Conservation (phyloP, 2,329 filamentous ascomycete genomes). For the Curvularia sp. region DNA sequence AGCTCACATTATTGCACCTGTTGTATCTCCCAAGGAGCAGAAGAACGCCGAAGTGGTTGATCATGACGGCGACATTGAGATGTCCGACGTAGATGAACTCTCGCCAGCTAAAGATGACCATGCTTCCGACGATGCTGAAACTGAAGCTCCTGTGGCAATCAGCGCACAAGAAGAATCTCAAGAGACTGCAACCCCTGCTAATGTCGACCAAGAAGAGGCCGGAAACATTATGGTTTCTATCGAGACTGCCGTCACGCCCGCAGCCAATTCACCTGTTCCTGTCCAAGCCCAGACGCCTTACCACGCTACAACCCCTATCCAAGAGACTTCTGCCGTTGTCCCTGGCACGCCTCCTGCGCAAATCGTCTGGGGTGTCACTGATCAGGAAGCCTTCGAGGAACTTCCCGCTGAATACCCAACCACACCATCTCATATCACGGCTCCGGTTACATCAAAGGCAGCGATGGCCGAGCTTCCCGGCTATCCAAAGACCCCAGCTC, state of each 20-base stretch:
- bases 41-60: neutral
- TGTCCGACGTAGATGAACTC: slow-evolving; percentile 9
- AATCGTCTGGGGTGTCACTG: slow-evolving; percentile 20
- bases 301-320: slow-evolving; percentile 6
- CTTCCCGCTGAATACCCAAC: slow-evolving; percentile 19
- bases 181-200: neutral
- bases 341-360: slow-evolving; percentile 17
- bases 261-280: slow-evolving; percentile 1
- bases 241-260: slow-evolving; percentile 9
- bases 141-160: neutral
- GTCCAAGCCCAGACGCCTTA: slow-evolving; percentile 6
- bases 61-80: slow-evolving; percentile 8
- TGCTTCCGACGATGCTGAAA: neutral
- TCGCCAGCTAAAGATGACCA: slow-evolving; percentile 4
- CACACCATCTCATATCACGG: slow-evolving; percentile 21
- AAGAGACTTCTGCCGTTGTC: slow-evolving; percentile 6
- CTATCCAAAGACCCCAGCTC: slow-evolving; percentile 34
- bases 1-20: slow-evolving; percentile 7
- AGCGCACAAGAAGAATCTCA: neutral
- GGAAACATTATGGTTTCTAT: neutral
- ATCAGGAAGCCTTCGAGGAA: slow-evolving; percentile 27
- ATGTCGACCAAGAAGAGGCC: neutral
- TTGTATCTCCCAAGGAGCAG: neutral
- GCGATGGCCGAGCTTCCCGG: slow-evolving; percentile 30
- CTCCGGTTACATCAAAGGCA: slow-evolving; percentile 13